Evolutionary conservation across 768 basidiomycete genomes (phyloP).

Genomic region (button mushroom (Agaricus bisporus)): DNA sequence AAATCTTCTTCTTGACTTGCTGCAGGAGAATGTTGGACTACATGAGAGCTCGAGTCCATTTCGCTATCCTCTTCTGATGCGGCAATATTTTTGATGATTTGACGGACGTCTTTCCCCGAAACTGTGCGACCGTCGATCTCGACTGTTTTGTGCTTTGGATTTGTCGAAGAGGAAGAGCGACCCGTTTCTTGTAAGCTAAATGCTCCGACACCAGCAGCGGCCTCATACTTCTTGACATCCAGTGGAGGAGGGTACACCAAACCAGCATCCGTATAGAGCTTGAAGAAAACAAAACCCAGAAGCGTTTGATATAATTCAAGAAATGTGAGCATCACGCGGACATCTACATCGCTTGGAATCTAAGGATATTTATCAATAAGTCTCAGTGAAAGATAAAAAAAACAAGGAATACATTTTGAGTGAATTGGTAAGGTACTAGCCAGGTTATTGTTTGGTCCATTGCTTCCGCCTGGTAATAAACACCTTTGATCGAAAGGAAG

Average conservation of each 20-base stretch:
- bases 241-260: conserved; percentile 94
- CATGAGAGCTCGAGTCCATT: conserved; percentile 17
- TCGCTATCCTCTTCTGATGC: conserved; percentile 29
- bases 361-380: conserved; percentile 23
- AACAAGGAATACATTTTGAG: conserved; percentile 66
- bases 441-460: conserved; percentile 91
- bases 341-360: conserved; percentile 94
- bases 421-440: conserved; percentile 97
- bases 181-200: conserved; percentile 62
- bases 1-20: conserved; percentile 54
- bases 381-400: conserved; percentile 2
- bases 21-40: conserved; percentile 18
- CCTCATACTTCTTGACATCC: conserved; percentile 77
- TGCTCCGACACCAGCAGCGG: conserved; percentile 83
- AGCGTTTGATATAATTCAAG: conserved; percentile 96
- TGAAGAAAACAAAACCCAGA: conserved; percentile 93
- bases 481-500: conserved; percentile 95
- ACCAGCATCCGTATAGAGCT: conserved; percentile 92
- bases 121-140: conserved; percentile 37
- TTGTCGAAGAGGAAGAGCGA: conserved; percentile 24
- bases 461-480: conserved; percentile 96
- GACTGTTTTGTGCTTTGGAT: conserved; percentile 44
- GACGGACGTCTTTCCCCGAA: conserved; percentile 48
- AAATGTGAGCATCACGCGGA: conserved; percentile 97
- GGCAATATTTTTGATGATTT: conserved; percentile 54